A percentile compares a stretch with the other conserved stretches of the same genome.
Conservation (phyloP, 2,329 filamentous ascomycete genomes). For the Xylariaceae sp. region DNA sequence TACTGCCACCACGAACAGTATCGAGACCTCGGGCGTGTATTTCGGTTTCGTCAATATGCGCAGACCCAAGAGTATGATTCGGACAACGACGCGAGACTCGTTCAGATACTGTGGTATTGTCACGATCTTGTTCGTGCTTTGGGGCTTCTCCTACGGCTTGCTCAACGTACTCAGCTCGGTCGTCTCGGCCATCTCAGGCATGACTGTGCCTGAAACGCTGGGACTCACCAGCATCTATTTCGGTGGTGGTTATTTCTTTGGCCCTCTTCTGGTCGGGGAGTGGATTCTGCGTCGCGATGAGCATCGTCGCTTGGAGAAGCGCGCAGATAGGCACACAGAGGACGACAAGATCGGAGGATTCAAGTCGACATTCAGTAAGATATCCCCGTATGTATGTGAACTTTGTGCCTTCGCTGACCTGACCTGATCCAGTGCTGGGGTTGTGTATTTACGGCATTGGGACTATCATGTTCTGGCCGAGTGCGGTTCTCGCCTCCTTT, state of each 20-base stretch:
- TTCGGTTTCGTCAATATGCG: slow-evolving; percentile 73
- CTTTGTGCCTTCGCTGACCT: background rate
- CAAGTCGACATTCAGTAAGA: slow-evolving; percentile 61
- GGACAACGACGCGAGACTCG: slow-evolving; percentile 55
- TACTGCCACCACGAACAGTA: slow-evolving; percentile 24
- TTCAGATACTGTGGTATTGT: slow-evolving; percentile 67
- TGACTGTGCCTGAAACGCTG: slow-evolving; percentile 54
- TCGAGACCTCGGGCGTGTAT: slow-evolving; percentile 44
- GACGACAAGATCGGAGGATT: slow-evolving; percentile 54
- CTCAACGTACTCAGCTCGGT: slow-evolving; percentile 72
- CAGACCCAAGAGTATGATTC: slow-evolving; percentile 62
- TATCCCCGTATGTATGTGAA: too few species aligned
- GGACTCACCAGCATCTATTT: slow-evolving; percentile 66
- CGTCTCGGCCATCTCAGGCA: slow-evolving; percentile 54
- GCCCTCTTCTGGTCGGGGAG: slow-evolving; percentile 60
- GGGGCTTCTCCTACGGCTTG: slow-evolving; percentile 86
- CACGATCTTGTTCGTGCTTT: slow-evolving; percentile 76
- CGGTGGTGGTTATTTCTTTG: slow-evolving; percentile 61
- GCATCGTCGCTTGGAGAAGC: slow-evolving; percentile 40
- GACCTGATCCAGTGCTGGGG: slow-evolving; percentile 43
- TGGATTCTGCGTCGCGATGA: slow-evolving; percentile 65
- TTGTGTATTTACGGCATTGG: slow-evolving; percentile 67
- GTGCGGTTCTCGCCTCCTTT: slow-evolving; percentile 65
- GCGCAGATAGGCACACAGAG: slow-evolving; percentile 26
- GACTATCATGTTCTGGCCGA: slow-evolving; percentile 83